Percentiles rank a stretch among this genome's conserved stretches.
Conservation (phyloP, 768 basidiomycete species). For the Leccinum broughii region DNA sequence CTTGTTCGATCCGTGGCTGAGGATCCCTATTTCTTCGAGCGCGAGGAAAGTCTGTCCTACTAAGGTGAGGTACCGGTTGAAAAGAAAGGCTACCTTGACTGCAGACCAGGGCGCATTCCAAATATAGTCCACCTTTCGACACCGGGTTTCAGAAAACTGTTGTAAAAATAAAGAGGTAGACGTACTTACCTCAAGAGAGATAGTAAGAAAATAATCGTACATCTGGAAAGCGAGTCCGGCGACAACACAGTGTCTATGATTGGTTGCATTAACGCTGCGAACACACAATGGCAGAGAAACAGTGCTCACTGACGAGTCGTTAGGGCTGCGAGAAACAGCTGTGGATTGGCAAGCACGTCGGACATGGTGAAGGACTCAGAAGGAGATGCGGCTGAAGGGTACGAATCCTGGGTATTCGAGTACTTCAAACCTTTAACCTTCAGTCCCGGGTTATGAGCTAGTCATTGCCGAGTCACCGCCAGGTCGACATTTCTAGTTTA, state of each 20-base stretch:
- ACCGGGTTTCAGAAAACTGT: not conserved
- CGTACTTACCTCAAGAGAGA: slow-evolving; percentile 14
- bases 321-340: not conserved
- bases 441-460: too few relatives aligned
- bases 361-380: not conserved
- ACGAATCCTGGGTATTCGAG: not conserved
- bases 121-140: slow-evolving; percentile 3
- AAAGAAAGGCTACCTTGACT: slow-evolving; percentile 15
- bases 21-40: slow-evolving; percentile 15
- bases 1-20: slow-evolving; percentile 4
- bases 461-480: too few relatives aligned
- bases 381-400: not conserved
- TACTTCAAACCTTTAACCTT: too few relatives aligned
- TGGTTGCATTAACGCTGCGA: not conserved
- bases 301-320: not conserved
- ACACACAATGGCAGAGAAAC: not conserved
- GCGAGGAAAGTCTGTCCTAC: slow-evolving; percentile 8
- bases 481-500: too few relatives aligned
- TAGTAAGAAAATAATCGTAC: slow-evolving; percentile 14
- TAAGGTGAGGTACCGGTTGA: slow-evolving; percentile 21
- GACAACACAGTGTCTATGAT: not conserved
- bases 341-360: not conserved
- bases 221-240: slow-evolving; percentile 6
- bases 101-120: slow-evolving; percentile 7
- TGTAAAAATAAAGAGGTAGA: not conserved